Conservation (phyloP, 352 stramenopile genomes). For the Globisporangium uncinulatum region DNA sequence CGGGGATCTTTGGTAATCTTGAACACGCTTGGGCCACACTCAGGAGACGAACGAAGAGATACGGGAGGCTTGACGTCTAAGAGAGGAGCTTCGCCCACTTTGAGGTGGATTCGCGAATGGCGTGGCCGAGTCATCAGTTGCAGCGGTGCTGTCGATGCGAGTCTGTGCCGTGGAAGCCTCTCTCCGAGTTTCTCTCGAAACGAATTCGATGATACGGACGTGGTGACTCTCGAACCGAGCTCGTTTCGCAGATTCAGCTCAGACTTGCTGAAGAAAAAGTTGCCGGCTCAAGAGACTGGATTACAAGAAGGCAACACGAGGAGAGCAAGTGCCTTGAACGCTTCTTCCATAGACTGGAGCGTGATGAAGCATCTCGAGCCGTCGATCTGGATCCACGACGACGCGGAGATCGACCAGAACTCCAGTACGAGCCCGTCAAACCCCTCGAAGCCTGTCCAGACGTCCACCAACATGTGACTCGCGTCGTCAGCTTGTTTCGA, state of each 20-base stretch:
- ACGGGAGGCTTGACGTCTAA: background rate
- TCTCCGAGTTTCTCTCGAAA: no score
- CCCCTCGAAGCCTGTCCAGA: slow-evolving; percentile 3
- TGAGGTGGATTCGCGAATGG: background rate
- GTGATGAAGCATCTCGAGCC: slow-evolving; percentile 1
- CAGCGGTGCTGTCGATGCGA: no score
- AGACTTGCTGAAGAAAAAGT: no score
- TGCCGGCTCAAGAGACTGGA: no score
- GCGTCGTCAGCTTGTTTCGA: background rate
- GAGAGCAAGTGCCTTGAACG: background rate
- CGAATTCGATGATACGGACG: no score
- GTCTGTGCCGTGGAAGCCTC: no score
- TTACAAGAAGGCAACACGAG: no score
- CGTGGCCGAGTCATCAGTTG: no score
- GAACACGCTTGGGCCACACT: background rate
- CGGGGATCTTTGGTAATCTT: background rate
- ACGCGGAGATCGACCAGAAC: background rate
- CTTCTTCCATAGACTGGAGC: background rate
- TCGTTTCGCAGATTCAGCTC: no score
- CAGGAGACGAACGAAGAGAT: no score
- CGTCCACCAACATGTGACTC: background rate
- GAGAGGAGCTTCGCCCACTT: background rate
- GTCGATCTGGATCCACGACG: background rate
- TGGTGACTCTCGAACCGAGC: no score
- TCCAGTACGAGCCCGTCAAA: slow-evolving; percentile 4